Percentiles rank a stretch among this genome's conserved stretches.
Conservation (phyloP, 306 rosid species). For the Casuarina equisetifolia region DNA sequence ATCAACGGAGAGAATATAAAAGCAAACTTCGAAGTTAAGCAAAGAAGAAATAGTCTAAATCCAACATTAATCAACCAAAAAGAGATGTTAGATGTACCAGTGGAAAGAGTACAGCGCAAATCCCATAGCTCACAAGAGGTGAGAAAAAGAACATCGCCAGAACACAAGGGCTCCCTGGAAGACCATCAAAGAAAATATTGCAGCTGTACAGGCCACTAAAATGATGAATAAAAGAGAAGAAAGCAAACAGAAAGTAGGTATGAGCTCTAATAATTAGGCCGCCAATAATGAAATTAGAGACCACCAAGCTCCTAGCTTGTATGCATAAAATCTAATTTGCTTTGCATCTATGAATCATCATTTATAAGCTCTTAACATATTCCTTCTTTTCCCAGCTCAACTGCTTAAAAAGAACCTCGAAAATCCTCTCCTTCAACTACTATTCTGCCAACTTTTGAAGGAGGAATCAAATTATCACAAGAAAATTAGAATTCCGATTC, state of each 20-base stretch:
- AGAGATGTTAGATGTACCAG: conserved; percentile 51
- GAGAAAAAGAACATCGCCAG: conserved; percentile 78
- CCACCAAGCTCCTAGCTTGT: conserved; percentile 16
- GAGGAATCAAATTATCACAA: neutral
- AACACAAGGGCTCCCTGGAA: conserved; percentile 93
- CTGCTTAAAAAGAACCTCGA: neutral
- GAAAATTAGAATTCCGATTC: neutral
- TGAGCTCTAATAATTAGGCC: neutral
- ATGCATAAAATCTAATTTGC: conserved; percentile 5
- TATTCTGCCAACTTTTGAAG: neutral
- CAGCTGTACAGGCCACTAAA: conserved; percentile 23
- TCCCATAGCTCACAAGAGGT: conserved; percentile 84
- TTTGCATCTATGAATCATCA: neutral
- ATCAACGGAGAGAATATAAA: conserved; percentile 14
- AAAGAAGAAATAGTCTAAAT: conserved; percentile 3
- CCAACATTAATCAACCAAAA: conserved; percentile 3
- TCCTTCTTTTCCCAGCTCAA: neutral
- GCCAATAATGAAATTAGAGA: neutral
- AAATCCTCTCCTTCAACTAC: neutral
- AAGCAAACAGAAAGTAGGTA: neutral
- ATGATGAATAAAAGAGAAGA: neutral
- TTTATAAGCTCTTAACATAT: neutral
- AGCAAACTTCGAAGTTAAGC: conserved; percentile 15
- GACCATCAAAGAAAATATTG: conserved; percentile 29
- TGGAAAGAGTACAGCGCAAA: conserved; percentile 87